Evolutionary conservation across 345 rosid species (phyloP).

Genomic region (Atalantia buxifolia): DNA sequence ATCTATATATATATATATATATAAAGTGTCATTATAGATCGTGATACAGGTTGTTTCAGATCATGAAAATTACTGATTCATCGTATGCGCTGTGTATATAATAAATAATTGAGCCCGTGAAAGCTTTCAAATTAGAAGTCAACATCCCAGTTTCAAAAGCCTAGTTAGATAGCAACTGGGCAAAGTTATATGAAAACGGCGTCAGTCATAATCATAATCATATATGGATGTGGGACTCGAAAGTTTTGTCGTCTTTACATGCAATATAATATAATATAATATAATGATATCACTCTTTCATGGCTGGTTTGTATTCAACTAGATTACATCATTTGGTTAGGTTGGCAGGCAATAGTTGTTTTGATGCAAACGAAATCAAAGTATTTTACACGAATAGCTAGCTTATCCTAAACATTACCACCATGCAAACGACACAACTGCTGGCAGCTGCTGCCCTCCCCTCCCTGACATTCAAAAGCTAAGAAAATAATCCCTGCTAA

Average conservation of each 20-base stretch:
- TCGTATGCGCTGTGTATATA: too few relatives aligned
- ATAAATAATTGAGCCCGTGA: too few relatives aligned
- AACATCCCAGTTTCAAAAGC: too few relatives aligned
- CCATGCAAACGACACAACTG: not conserved
- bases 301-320: not conserved
- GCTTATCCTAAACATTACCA: not conserved
- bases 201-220: too few relatives aligned
- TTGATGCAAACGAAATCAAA: not conserved
- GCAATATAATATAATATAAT: too few relatives aligned
- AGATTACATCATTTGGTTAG: constrained; percentile 2
- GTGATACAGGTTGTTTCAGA: not conserved
- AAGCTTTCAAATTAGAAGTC: too few relatives aligned
- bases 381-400: not conserved
- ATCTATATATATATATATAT: too few relatives aligned
- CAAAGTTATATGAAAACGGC: too few relatives aligned
- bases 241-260: not conserved
- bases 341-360: not conserved
- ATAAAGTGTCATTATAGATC: too few relatives aligned
- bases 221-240: too few relatives aligned
- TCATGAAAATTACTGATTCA: not conserved
- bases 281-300: not conserved
- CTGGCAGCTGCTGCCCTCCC: not conserved
- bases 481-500: not conserved
- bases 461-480: not conserved
- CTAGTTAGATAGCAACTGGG: too few relatives aligned